phyloP scores from a whole-genome alignment of 371 early-diverging fungal genomes.

The Gilbertella persicaria region DNA sequence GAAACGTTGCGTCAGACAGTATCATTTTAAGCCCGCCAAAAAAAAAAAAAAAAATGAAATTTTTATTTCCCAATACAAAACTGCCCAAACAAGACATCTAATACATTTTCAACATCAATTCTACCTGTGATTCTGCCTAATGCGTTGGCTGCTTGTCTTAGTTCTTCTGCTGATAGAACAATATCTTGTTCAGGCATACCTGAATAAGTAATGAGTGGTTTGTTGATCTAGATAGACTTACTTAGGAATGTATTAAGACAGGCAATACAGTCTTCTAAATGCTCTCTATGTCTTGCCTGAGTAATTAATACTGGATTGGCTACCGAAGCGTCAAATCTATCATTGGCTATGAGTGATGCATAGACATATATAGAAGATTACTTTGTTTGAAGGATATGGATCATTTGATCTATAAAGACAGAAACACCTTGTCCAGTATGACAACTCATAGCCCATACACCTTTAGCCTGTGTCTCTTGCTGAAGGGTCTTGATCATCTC shows the following conservation, averaged over 20 bases:
- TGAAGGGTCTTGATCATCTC: constrained; percentile 8
- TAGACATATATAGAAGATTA: no score
- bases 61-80: constrained; percentile 86
- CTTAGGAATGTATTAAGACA: constrained; percentile 57
- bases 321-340: constrained; percentile 55
- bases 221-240: constrained; percentile 19
- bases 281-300: constrained; percentile 73
- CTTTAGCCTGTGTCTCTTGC: constrained; percentile 20
- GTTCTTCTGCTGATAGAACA: constrained; percentile 80
- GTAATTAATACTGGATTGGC: constrained; percentile 59
- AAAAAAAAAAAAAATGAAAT: neutral
- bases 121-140: constrained; percentile 78
- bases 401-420: constrained; percentile 53
- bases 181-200: constrained; percentile 47
- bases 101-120: constrained; percentile 75
- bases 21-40: neutral
- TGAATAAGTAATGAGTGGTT: constrained; percentile 4
- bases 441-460: constrained; percentile 64
- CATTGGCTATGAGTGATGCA: no score
- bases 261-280: constrained; percentile 62
- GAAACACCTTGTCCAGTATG: constrained; percentile 63
- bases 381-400: constrained; percentile 52
- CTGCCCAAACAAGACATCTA: constrained; percentile 77
- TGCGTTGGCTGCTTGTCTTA: constrained; percentile 69
- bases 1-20: neutral